These are phyloP conservation scores for Naganishia cerealis DNA, from an alignment of 1,284 basidiomycete species.

Conservation along the genomic window DNA sequence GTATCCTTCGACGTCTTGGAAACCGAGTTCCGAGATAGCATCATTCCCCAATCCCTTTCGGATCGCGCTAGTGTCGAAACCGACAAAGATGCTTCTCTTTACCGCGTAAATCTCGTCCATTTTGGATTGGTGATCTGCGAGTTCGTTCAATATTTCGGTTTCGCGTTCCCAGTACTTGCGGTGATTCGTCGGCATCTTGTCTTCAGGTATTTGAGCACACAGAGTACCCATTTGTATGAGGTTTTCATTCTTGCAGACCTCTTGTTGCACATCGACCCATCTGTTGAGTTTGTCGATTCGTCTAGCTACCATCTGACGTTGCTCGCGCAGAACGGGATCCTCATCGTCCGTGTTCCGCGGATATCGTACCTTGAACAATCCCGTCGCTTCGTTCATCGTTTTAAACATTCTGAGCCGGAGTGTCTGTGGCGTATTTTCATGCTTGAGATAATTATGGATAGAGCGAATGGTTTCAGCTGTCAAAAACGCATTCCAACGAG, in stretches of 20 bases:
- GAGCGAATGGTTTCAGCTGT: constrained; percentile 2
- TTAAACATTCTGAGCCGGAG: constrained; percentile 4
- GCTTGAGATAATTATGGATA: constrained; percentile 5
- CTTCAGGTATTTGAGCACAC: background rate
- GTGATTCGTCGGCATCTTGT: background rate
- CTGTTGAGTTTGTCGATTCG: background rate
- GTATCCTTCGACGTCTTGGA: constrained; percentile 5
- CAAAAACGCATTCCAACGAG: constrained; percentile 16
- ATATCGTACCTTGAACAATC: constrained; percentile 16
- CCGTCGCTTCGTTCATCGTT: constrained; percentile 21
- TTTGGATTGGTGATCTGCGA: constrained; percentile 2
- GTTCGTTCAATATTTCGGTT: constrained; percentile 14
- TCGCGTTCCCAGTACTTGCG: constrained; percentile 25
- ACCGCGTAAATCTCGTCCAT: constrained; percentile 17
- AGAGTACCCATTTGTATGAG: constrained; percentile 6
- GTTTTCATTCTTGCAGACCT: constrained; percentile 2
- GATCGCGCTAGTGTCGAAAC: constrained; percentile 5
- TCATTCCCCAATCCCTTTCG: constrained; percentile 10
- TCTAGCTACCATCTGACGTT: constrained; percentile 3
- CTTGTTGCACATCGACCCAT: constrained; percentile 14
- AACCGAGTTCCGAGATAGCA: constrained; percentile 16
- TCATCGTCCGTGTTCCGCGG: constrained; percentile 4
- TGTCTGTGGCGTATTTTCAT: constrained; percentile 5
- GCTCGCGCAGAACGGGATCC: background rate
- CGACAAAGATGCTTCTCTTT: constrained; percentile 19